Evolutionary conservation across 352 stramenopile species (phyloP).

Genomic region (Pythium periplocum): DNA sequence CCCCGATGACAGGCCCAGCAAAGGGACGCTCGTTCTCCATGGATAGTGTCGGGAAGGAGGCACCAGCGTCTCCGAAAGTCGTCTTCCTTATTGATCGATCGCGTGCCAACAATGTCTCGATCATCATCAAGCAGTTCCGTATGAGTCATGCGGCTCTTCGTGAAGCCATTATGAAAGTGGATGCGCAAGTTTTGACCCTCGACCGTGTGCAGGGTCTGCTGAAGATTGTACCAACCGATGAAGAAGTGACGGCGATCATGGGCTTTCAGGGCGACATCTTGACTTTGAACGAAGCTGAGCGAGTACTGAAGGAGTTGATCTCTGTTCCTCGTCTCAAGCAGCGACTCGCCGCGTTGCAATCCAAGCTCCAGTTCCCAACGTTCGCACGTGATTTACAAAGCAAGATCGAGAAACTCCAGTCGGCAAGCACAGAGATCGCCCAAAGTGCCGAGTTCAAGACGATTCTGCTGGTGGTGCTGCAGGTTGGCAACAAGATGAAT

Average conservation of each 20-base stretch:
- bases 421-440: conserved; percentile 50
- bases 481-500: conserved; percentile 88
- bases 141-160: conserved; percentile 85
- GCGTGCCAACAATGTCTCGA: conserved; percentile 90
- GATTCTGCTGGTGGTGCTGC: conserved; percentile 61
- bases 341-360: conserved; percentile 47
- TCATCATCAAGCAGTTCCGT: conserved; percentile 94
- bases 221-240: conserved; percentile 84
- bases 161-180: conserved; percentile 79
- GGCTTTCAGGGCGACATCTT: conserved; percentile 53
- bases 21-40: conserved; percentile 37
- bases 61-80: conserved; percentile 40
- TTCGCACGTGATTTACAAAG: conserved; percentile 56
- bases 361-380: conserved; percentile 60
- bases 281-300: conserved; percentile 73
- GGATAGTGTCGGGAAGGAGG: conserved; percentile 26
- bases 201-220: conserved; percentile 83
- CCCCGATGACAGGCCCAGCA: conserved; percentile 33
- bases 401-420: conserved; percentile 57
- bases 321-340: conserved; percentile 65
- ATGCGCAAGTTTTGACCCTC: conserved; percentile 64
- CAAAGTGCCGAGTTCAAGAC: conserved; percentile 67
- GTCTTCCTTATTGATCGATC: conserved; percentile 74
- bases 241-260: conserved; percentile 72
- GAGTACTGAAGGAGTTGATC: conserved; percentile 76